Evolutionary conservation across 176 grass and related monocot genomes (phyloP), one percentile per base, ranked within the genome.

Genomic region (Chrysopogon serrulatus): DNA sequence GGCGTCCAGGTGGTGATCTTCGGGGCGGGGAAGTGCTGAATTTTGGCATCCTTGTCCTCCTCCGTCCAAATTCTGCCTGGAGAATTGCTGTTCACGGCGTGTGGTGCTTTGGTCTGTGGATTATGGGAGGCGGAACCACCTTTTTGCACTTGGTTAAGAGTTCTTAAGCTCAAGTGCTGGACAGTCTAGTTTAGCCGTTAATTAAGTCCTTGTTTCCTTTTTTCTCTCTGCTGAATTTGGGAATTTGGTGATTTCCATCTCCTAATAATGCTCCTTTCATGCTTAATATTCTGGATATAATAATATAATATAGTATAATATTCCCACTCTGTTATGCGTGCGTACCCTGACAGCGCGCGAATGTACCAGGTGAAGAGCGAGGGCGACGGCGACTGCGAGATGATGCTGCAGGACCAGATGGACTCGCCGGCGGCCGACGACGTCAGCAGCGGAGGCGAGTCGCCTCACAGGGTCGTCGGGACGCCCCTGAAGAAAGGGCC

Each of bases 401-500:
- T 92, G 90, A 60, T 92, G 67, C 65, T 64, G 6, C 65, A 79
- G 78, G 90, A 88, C 21, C 90, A 92, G 90, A 85, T 88, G 86
- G 82, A 86, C 34, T 92, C 86, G 68, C 86, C 86, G 79, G 43
- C 18, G 33, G 73, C 36, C 31, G 90, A 92, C 49, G 90, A 92
- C 26, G 67, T 67, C 41, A 75, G 89, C 82, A 87, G 90, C 81
- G 86, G 90, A 82, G 83, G 79, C 6, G 93, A 86, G 6, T 95
- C 88, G 39, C 81, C 82, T 18, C 76, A 72, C 31, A 66, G 78
- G 63, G 84, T 84, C 64, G 73, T 73, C 57, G 73, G 81, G 5
- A 32, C 88, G 11, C 76, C 83, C 21, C 87, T 97, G 80, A 97
- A 94, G 81, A 94, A 97, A 69, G 95, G 95, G 19, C 95, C 95